Evolutionary conservation across 345 rosid genomes (phyloP).

Genomic region (Limnanthes douglasii): DNA sequence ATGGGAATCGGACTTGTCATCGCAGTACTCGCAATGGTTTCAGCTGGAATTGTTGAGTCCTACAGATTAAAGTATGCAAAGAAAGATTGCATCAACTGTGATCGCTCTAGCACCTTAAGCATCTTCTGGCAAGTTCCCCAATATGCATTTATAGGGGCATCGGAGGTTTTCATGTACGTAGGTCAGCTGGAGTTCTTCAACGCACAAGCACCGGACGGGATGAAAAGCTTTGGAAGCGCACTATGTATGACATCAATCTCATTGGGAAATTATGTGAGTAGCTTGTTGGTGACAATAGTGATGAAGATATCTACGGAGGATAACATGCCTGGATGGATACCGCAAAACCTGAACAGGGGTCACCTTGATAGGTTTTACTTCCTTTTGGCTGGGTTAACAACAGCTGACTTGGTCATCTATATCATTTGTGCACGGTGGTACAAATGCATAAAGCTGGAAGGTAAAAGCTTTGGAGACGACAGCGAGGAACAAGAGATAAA

Average conservation of each 20-base stretch:
- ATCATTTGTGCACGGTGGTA: conserved; percentile 66
- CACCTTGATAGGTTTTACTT: conserved; percentile 84
- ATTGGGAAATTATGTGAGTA: conserved; percentile 85
- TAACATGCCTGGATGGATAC: conserved; percentile 89
- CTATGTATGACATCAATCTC: conserved; percentile 95
- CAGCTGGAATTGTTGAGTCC: conserved; percentile 65
- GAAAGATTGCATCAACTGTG: conserved; percentile 22
- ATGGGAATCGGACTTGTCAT: conserved; percentile 87
- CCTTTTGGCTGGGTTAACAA: conserved; percentile 69
- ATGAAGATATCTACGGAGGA: conserved; percentile 61
- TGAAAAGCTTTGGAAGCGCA: conserved; percentile 97
- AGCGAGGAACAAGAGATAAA: background rate
- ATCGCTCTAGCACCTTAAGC: conserved; percentile 56
- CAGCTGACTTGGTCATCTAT: conserved; percentile 50
- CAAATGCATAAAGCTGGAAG: conserved; percentile 43
- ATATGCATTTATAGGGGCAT: conserved; percentile 81
- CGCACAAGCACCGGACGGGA: conserved; percentile 76
- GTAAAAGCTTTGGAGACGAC: conserved; percentile 14
- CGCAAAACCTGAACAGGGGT: conserved; percentile 74
- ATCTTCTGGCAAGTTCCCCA: conserved; percentile 97
- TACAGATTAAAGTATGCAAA: conserved; percentile 38
- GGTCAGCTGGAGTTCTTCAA: conserved; percentile 95
- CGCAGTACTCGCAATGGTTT: conserved; percentile 61
- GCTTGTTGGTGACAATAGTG: conserved; percentile 63
- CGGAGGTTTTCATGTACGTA: conserved; percentile 96